Percentiles rank a stretch among this genome's conserved stretches.
Evolutionary conservation across 1,139 yeast genomes (phyloP).

Genomic region (Petasospora rhodanensis): DNA sequence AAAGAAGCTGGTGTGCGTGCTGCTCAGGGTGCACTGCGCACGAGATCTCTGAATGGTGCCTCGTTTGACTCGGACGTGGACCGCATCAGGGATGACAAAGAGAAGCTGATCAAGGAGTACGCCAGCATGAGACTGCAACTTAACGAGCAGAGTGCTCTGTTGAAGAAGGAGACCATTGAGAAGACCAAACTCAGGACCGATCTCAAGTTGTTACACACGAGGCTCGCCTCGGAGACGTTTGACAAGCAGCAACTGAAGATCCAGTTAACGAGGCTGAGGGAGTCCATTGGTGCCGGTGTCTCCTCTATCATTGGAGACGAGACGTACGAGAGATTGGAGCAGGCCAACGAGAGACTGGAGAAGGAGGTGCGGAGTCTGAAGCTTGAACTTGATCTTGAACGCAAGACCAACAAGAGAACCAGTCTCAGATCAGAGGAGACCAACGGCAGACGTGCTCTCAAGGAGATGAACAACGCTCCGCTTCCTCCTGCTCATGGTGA

Average conservation of each 20-base stretch:
- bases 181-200: conserved; percentile 54
- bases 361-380: conserved; percentile 37
- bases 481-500: conserved; percentile 8
- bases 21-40: conserved; percentile 25
- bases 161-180: conserved; percentile 51
- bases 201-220: conserved; percentile 49
- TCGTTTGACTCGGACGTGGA: conserved; percentile 17
- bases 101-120: conserved; percentile 39
- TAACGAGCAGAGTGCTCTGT: conserved; percentile 47
- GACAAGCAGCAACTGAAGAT: conserved; percentile 44
- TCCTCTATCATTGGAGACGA: conserved; percentile 26
- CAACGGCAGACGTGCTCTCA: conserved; percentile 27
- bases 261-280: conserved; percentile 34
- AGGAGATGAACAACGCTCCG: conserved; percentile 23
- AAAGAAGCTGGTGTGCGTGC: conserved; percentile 20
- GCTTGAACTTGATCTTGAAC: conserved; percentile 32
- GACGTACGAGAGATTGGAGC: conserved; percentile 30
- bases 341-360: conserved; percentile 34
- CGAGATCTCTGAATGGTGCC: conserved; percentile 19
- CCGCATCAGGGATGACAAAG: conserved; percentile 21
- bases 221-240: conserved; percentile 49
- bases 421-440: conserved; percentile 27
- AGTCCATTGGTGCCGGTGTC: conserved; percentile 26
- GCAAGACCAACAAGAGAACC: conserved; percentile 28
- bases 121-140: conserved; percentile 47